Base-by-base conservation (phyloP, 805 yeast genomes). In the Kuraishia piskuri region DNA sequence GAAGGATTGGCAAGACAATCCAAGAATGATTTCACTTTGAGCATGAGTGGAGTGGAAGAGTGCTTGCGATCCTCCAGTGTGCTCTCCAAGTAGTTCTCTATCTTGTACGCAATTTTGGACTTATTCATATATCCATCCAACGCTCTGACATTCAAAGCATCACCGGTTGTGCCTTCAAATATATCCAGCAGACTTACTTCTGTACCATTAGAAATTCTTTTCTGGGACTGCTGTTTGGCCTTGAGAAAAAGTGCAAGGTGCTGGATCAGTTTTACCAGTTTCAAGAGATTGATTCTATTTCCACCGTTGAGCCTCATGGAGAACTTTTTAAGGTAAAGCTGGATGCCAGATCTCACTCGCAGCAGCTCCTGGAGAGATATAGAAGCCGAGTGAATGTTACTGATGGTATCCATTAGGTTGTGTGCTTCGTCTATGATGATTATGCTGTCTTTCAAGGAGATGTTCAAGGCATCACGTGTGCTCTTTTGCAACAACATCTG, bases 371-470 rank as follows among this genome's bases (percentile, higher is more conserved):
- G 51, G 1, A 72, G 59, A 0, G 86, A 70, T 0, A 91, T 70
- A 2, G 77, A 66, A 1, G 82, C 75, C 0, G 96, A 88, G 61
- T 86, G 78, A 56, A 92, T 70, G 1, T 86, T 69, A 1, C 84
- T 78, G 2, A 91, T 80, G 0, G 91, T 83, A 59, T 90, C 97
- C 25, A 90, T 63, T 47, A 91, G 69, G 63, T 91, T 91, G 63
- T 91, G 98, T 0, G 97, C 97, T 64, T 91, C 98, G 65, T 91
- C 98, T 24, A 91, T 83, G 4, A 92, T 78, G 0, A 92, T 81
- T 2, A 91, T 77, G 0, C 91, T 75, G 53, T 81, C 78, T 52
- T 77, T 75, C 9, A 91, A 61, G 46, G 83, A 75, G 5, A 91
- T 63, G 1, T 80, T 79, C 47, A 90, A 63, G 0, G 82, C 71